Base-by-base conservation (phyloP, 345 rosid species). In the Psidium friedrichsthalianum region DNA sequence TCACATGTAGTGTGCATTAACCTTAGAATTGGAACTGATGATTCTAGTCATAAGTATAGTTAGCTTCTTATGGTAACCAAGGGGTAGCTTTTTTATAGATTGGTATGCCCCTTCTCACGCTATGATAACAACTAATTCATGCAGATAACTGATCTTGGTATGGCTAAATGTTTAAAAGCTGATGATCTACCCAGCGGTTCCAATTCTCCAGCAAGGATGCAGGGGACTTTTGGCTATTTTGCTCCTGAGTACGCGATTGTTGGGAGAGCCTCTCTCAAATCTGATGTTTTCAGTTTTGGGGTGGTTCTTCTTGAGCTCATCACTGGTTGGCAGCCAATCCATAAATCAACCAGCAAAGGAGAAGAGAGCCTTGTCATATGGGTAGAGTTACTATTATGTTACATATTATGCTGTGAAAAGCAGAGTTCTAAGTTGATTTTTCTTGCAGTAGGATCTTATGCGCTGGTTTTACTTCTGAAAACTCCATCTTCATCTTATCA, bases 81-180 rank as follows among this genome's bases (percentile, higher is more conserved):
- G 42, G 14, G 78, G 47, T 36, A 36, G 47, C 14, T 69, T 36
- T 47, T 36, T 69, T 18, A 69, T 69, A 69, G 40, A 69, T 42
- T 36, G 6, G 13, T 8, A 40, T 36, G 25, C 25, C 3, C 13
- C 47, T 36, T 69, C 80, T 69, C 18, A 36, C 80, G 20, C 24
- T 83, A 36, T 36, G 85, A 56, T 82, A 82, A 5, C 87, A 89
- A 69, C 36, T 36, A 20, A 69, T 69, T 32, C 20, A 69, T 69
- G 80, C 94, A 97, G 99, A 96, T 97, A 88, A 97, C 98, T 40
- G 99, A 97, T 89, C 98, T 97, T 87, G 99, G 99, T 58, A 94
- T 97, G 99, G 99, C 99, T 21, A 96, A 97, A 92, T 87, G 92
- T 88, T 87, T 97, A 82, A 91, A 93, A 83, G 93, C 92, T n/a